These are phyloP conservation scores for Berberis vulgaris DNA, from an alignment of 164 flowering plant genomes.

Conservation along the genomic window DNA sequence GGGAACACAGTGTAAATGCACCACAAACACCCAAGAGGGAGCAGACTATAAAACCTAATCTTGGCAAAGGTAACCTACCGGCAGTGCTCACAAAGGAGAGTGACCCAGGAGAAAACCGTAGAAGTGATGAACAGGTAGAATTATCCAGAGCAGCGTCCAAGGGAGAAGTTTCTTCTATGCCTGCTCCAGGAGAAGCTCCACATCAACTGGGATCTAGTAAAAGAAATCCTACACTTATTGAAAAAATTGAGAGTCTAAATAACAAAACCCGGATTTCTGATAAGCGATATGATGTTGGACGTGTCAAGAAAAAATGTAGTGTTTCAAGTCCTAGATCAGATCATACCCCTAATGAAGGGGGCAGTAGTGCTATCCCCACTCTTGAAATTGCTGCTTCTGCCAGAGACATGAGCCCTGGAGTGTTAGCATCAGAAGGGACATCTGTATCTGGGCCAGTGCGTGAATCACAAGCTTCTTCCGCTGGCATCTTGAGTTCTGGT, in stretches of 20 bases:
- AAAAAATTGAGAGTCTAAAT: constrained; percentile 75
- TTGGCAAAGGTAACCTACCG: constrained; percentile 24
- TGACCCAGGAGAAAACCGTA: constrained; percentile 32
- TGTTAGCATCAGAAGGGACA: constrained; percentile 16
- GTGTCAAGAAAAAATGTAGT: constrained; percentile 22
- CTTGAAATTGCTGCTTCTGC: constrained; percentile 1
- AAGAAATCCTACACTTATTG: constrained; percentile 53
- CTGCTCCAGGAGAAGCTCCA: constrained; percentile 9
- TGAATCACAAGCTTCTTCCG: constrained; percentile 5
- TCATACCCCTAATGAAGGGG: constrained; percentile 17
- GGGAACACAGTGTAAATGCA: constrained; percentile 25
- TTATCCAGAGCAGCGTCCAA: constrained; percentile 15
- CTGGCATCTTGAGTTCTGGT: constrained; percentile 7
- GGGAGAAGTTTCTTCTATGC: constrained; percentile 24
- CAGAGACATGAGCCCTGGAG: constrained; percentile 27
- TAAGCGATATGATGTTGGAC: constrained; percentile 29
- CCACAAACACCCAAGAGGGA: background rate
- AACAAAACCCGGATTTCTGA: constrained; percentile 63
- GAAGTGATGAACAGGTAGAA: constrained; percentile 26
- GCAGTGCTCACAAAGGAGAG: constrained; percentile 25
- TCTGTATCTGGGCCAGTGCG: constrained; percentile 27
- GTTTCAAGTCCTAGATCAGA: constrained; percentile 19
- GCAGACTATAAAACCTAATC: background rate
- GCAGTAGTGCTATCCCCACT: constrained; percentile 8
- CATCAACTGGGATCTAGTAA: constrained; percentile 18